A percentile compares a stretch with the other conserved stretches of the same genome.
Conservation (phyloP, 495 filamentous ascomycete genomes). For the Aspergillus ellipticus region DNA sequence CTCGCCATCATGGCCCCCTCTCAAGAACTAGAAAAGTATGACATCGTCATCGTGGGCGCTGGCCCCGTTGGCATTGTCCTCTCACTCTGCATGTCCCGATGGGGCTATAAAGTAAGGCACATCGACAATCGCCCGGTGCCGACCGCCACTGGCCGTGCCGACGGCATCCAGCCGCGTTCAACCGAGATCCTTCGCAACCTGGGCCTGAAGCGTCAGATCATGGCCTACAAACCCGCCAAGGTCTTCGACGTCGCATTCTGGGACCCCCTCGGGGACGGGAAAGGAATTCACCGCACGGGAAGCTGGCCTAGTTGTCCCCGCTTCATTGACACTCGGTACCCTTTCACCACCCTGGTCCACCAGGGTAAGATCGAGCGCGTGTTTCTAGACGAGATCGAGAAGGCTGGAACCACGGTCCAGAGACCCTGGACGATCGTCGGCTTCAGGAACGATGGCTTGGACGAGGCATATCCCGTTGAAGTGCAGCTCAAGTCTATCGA, state of each 20-base stretch:
- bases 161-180: slow-evolving; percentile 73
- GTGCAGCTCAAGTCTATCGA: slow-evolving; percentile 74
- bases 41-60: slow-evolving; percentile 82
- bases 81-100: slow-evolving; percentile 72
- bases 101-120: slow-evolving; percentile 66
- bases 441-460: slow-evolving; percentile 56
- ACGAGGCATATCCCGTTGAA: slow-evolving; percentile 56
- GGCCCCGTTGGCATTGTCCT: slow-evolving; percentile 85
- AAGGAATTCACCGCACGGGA: slow-evolving; percentile 57
- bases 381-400: slow-evolving; percentile 60
- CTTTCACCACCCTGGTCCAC: slow-evolving; percentile 62
- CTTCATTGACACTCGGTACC: slow-evolving; percentile 64
- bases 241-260: slow-evolving; percentile 67
- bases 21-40: slow-evolving; percentile 48
- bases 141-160: slow-evolving; percentile 64
- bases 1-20: slow-evolving; percentile 30
- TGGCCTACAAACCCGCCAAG: slow-evolving; percentile 61
- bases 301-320: slow-evolving; percentile 62
- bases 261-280: slow-evolving; percentile 49
- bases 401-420: slow-evolving; percentile 55
- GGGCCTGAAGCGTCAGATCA: slow-evolving; percentile 59
- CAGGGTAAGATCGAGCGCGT: slow-evolving; percentile 64
- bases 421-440: slow-evolving; percentile 60
- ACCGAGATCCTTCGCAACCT: slow-evolving; percentile 66
- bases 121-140: slow-evolving; percentile 63